Base-by-base conservation (phyloP, 202 grass and related monocot species). In the Setaria viridis region DNA sequence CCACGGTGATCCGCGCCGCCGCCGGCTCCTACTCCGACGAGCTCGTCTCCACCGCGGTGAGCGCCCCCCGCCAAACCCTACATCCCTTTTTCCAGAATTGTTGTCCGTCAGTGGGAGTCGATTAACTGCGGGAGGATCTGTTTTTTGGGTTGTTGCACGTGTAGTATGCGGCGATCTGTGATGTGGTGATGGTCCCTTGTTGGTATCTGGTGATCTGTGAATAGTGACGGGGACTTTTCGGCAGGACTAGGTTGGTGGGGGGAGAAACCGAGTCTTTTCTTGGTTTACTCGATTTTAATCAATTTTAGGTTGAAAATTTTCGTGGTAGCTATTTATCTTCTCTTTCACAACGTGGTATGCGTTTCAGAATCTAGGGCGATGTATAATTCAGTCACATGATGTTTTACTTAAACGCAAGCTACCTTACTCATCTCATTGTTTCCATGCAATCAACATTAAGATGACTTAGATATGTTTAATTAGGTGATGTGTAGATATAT, bases 41-140 rank as follows among this genome's bases (percentile, higher is more conserved):
- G 82, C 93, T 99, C 77, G 92, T 99, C 74, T 86, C 93, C 76
- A 99, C 97, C 53, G 94, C 97, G 64, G 93, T 96, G 84, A 92
- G 95, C 65, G 50, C 41, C 74, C 49, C n/a, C 35, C 81, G 34
- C 77, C 59, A 11, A 76, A 45, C 70, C 50, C 67, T 76, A 42
- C 72, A 3, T 13, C 35, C 20, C 11, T 42, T 62, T 21, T 21
- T 11, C 21, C 0, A 29, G 11, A 50, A 16, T 6, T 56, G 6
- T 20, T 7, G 5, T 30, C 20, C 6, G 47, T 70, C 6, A 9
- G 16, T 41, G 7, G 39, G 17, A 3, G 9, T 1, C 20, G 62
- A 11, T 67, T 14, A 0, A 20, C 16, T 35, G 20, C 12, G 21
- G 1, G 21, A 30, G 65, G 82, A 87, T 89, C 87, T 89, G 16